phyloP scores from a whole-genome alignment of 2,329 filamentous ascomycete species.

The Fusarium foetens region DNA sequence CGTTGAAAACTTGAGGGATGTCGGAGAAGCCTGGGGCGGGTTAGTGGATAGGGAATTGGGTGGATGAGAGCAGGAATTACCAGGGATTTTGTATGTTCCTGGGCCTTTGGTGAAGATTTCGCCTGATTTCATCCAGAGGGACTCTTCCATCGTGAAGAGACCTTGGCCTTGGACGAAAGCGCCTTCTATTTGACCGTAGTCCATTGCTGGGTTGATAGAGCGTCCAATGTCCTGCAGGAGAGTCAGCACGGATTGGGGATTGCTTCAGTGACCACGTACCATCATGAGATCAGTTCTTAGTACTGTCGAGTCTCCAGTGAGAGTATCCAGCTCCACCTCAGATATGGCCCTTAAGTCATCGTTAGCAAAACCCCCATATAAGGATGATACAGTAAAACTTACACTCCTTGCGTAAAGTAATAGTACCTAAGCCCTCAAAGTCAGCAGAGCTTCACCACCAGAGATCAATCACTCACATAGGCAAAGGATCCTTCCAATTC shows the following conservation, averaged over 20 bases:
- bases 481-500: conserved; percentile 89
- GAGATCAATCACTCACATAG: conserved; percentile 48
- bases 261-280: fast-evolving
- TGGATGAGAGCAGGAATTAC: background rate
- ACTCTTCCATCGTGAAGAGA: conserved; percentile 1
- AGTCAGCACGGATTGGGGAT: fast-evolving
- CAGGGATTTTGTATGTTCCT: conserved; percentile 1
- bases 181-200: background rate
- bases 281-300: background rate
- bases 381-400: fast-evolving
- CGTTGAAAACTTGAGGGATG: background rate
- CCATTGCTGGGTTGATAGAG: background rate
- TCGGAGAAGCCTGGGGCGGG: background rate
- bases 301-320: background rate
- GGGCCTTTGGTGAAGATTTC: conserved; percentile 7
- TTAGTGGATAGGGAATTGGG: background rate
- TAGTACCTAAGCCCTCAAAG: background rate
- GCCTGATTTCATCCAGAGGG: background rate
- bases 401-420: conserved; percentile 6
- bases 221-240: background rate
- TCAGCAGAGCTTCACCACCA: fast-evolving
- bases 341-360: background rate
- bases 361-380: fast-evolving
- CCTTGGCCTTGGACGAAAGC: conserved; percentile 1
- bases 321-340: background rate